Conservation (phyloP, 441 rosid species). For the Eruca vesicaria region DNA sequence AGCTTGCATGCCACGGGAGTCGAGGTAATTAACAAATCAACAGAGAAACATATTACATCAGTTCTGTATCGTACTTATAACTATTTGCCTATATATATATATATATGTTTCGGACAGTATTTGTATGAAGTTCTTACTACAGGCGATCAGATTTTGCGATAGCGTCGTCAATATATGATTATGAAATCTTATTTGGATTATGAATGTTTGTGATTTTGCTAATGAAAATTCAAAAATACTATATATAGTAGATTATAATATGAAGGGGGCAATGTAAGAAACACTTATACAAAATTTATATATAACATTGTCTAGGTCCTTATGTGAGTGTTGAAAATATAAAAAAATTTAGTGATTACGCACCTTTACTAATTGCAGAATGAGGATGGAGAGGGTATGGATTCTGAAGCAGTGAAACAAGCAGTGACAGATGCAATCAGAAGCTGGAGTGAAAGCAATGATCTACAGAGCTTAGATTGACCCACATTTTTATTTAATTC, state of each 20-base stretch:
- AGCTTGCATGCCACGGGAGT: conserved; percentile 69
- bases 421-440: conserved; percentile 66
- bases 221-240: background rate
- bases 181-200: conserved; percentile 3
- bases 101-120: background rate
- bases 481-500: conserved; percentile 2
- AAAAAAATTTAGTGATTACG: background rate
- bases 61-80: background rate
- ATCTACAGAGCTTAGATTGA: conserved; percentile 29
- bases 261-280: background rate
- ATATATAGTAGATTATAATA: background rate
- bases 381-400: conserved; percentile 49
- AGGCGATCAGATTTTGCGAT: background rate
- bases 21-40: conserved; percentile 38
- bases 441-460: conserved; percentile 49
- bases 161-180: background rate
- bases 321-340: conserved; percentile 15
- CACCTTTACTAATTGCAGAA: conserved; percentile 36
- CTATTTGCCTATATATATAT: background rate
- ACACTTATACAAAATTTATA: conserved; percentile 27
- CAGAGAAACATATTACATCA: background rate
- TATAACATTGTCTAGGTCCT: conserved; percentile 16
- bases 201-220: conserved; percentile 1
- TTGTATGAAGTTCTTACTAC: background rate
- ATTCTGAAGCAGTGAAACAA: conserved; percentile 69